Evolutionary conservation across 2,329 filamentous ascomycete genomes (phyloP), one percentile per base, ranked within the genome.

Genomic region (Fusarium austroafricanum): DNA sequence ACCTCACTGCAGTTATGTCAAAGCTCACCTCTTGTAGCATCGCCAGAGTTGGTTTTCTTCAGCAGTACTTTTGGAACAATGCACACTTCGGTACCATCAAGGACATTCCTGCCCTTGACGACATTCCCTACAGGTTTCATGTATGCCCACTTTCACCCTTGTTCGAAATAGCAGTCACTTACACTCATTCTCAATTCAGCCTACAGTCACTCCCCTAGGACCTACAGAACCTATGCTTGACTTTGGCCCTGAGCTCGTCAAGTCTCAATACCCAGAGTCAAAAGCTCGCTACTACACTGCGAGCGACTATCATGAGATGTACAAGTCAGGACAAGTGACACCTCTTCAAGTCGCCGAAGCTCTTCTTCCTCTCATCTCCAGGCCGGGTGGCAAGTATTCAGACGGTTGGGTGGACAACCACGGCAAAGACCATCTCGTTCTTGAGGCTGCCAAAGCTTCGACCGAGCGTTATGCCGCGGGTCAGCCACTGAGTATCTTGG

Each of bases 261-360:
- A 76, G 44, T 78, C 78, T 12, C 79, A 81, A 47, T 79, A 84
- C 10, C 74, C 78, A 17, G 75, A 80, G 43, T 74, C 81, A 14
- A 71, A 77, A 7, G 82, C 81, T 17, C 84, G 86, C 43, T 93
- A 92, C 79, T 87, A 89, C 76, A 91, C 91, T 5, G 86, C 89
- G 23, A 84, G 86, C 14, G 93, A 97, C 79, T 97, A 94, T 76
- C 90, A 93, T 75, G 85, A 87, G 51, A 86, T 92, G 39, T 97
- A 94, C 80, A 85, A 84, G 65, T 87, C 87, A 7, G 91, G 92
- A 50, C 81, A 85, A 61, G 75, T 90, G 58, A 96, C 92, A 0
- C 94, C 94, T 1, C 83, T 87, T 1, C 86, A 90, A 65, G 91
- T 97, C 3, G 86, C 85, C 14, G 87, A 94, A 76, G 85, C 87